phyloP scores from a whole-genome alignment of 768 basidiomycete species.

The Pisolithus tinctorius region DNA sequence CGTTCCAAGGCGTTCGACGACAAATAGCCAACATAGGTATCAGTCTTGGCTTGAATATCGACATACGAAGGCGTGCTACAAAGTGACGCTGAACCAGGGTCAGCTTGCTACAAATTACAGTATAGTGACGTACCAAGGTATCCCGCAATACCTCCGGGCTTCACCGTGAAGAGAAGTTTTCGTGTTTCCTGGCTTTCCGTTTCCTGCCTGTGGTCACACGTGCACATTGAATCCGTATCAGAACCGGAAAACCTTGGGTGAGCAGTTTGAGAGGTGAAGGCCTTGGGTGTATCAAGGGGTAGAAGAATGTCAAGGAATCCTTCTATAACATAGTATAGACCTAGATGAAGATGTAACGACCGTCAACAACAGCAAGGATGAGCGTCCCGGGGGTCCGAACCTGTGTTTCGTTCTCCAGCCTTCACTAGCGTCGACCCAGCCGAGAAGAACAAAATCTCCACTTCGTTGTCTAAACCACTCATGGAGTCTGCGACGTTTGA shows the following conservation, averaged over 20 bases:
- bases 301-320: constrained; percentile 91
- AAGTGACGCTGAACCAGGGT: constrained; percentile 59
- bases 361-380: neutral
- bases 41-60: constrained; percentile 94
- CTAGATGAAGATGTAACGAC: constrained; percentile 27
- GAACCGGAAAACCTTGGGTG: constrained; percentile 15
- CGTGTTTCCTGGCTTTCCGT: constrained; percentile 30
- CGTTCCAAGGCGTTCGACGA: constrained; percentile 84
- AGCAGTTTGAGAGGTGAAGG: constrained; percentile 4
- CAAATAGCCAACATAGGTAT: constrained; percentile 95
- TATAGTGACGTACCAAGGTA: constrained; percentile 63
- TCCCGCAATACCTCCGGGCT: constrained; percentile 96
- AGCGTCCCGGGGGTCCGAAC: constrained; percentile 30
- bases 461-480: constrained; percentile 89
- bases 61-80: constrained; percentile 93
- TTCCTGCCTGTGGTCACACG: constrained; percentile 28
- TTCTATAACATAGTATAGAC: constrained; percentile 91
- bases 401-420: constrained; percentile 85
- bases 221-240: constrained; percentile 33
- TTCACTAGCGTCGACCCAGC: constrained; percentile 81
- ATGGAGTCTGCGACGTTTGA: constrained; percentile 48
- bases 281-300: constrained; percentile 30
- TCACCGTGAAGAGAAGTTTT: constrained; percentile 88
- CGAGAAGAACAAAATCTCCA: constrained; percentile 91
- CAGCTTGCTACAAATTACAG: neutral